phyloP scores from a whole-genome alignment of 345 rosid species.

The Corymbia maculata region DNA sequence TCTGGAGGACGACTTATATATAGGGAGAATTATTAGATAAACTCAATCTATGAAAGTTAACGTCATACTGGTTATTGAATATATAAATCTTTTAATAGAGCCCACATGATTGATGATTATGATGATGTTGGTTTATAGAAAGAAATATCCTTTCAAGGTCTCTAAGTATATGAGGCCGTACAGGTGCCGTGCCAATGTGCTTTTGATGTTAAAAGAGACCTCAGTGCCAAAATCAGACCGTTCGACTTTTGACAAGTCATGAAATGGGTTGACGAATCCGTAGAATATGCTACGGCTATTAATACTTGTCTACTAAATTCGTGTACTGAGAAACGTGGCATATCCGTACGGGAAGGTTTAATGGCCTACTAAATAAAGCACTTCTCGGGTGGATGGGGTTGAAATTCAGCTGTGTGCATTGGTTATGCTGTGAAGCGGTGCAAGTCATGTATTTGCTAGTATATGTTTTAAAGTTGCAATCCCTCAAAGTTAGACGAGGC shows the following conservation, averaged over 20 bases:
- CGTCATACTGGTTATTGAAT: background rate
- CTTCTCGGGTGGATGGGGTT: background rate
- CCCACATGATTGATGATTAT: background rate
- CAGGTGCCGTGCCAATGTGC: background rate
- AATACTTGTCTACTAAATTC: background rate
- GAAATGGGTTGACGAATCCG: background rate
- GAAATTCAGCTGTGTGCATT: background rate
- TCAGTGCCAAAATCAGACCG: background rate
- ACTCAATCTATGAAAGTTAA: background rate
- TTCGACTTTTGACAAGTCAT: background rate
- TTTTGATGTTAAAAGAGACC: background rate
- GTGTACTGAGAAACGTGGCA: background rate
- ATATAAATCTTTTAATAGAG: background rate
- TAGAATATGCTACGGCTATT: background rate
- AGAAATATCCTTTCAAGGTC: background rate
- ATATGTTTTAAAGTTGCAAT: background rate
- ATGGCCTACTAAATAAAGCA: background rate
- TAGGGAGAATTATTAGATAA: background rate
- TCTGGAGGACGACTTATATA: background rate
- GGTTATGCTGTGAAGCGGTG: background rate
- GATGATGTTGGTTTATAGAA: background rate
- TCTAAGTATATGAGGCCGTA: background rate
- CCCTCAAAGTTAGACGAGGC: background rate
- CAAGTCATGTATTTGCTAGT: background rate
- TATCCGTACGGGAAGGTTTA: background rate